phyloP scores from a whole-genome alignment of 805 yeast species.

The Wickerhamiella vanderwaltii region DNA sequence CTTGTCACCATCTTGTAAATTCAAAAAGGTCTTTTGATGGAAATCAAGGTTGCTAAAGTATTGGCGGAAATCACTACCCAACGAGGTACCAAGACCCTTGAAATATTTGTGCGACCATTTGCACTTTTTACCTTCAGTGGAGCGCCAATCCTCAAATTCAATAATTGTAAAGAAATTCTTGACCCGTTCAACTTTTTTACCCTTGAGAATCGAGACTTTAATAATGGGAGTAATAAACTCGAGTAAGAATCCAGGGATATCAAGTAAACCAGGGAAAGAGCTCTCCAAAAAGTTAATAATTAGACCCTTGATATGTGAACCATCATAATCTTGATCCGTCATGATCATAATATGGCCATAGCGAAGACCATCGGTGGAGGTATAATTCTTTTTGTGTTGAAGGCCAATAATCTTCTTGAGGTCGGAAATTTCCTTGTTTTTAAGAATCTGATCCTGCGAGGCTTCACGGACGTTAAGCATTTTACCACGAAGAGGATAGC shows the following conservation, averaged over 20 bases:
- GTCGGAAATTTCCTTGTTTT: slow-evolving; percentile 89
- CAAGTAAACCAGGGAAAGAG: slow-evolving; percentile 85
- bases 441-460: slow-evolving; percentile 84
- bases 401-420: slow-evolving; percentile 90
- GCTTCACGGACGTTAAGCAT: slow-evolving; percentile 93
- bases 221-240: slow-evolving; percentile 96
- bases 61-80: slow-evolving; percentile 68
- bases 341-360: slow-evolving; percentile 97
- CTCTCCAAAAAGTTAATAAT: slow-evolving; percentile 86
- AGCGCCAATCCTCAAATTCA: slow-evolving; percentile 90
- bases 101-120: slow-evolving; percentile 91
- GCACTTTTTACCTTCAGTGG: slow-evolving; percentile 55
- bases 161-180: slow-evolving; percentile 89
- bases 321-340: slow-evolving; percentile 99
- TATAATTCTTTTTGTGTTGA: slow-evolving; percentile 80
- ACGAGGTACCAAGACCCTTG: slow-evolving; percentile 97
- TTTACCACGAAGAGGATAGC: slow-evolving; percentile 92
- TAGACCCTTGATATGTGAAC: slow-evolving; percentile 93
- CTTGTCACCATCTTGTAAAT: slow-evolving; percentile 61
- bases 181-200: slow-evolving; percentile 33
- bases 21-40: slow-evolving; percentile 76
- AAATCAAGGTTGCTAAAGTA: slow-evolving; percentile 75
- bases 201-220: slow-evolving; percentile 61
- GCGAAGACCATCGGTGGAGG: slow-evolving; percentile 59
- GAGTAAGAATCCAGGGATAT: slow-evolving; percentile 79